Evolutionary conservation across 2,329 filamentous ascomycete genomes (phyloP), one percentile per base, ranked within the genome.

Genomic region (Neonectria hederae): DNA sequence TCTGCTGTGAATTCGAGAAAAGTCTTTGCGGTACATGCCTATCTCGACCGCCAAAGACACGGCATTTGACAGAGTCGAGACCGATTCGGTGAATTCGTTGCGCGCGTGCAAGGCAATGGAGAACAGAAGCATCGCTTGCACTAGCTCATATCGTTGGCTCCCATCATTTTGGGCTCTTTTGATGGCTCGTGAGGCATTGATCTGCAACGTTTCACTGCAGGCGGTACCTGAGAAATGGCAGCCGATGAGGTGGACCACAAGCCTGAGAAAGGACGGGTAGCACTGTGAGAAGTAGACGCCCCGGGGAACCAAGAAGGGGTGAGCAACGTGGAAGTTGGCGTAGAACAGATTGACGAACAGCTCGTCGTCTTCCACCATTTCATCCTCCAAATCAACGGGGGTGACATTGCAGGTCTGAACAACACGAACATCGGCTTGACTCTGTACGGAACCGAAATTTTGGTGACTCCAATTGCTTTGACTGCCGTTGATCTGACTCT

Each of bases 271-370:
- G 0, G 54, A 21, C 0, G 69, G 69, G 21, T 72, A 72, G 1
- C 45, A 54, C 0, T 59, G 63, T 0, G 65, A 61, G 2, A 68
- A 62, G 35, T 72, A 72, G 3, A 62, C 49, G 1, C 60, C 63
- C 9, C 63, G 63, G 1, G 69, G 69, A 0, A 72, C 69, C 0
- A 72, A 42, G 4, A 72, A 69, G 0, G 69, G 69, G 1, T 72
- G 69, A 0, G 69, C 69, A 0, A 68, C 70, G 19, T 72, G 69
- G 24, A 72, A 72, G 43, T 72, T 72, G 19, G 72, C 69, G 14
- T 72, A 72, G 9, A 65, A 72, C 5, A 72, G 45, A 1, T 69
- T 62, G 0, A 68, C 42, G 0, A 70, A 67, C 0, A 68, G 67
- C 8, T 72, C 69, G 3, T 62, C 63, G 22, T 72, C 69, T 58